Percentiles rank a stretch among this genome's conserved stretches.
phyloP scores from a whole-genome alignment of 2,329 filamentous ascomycete species.

The Sporothrix brunneoviolacea region DNA sequence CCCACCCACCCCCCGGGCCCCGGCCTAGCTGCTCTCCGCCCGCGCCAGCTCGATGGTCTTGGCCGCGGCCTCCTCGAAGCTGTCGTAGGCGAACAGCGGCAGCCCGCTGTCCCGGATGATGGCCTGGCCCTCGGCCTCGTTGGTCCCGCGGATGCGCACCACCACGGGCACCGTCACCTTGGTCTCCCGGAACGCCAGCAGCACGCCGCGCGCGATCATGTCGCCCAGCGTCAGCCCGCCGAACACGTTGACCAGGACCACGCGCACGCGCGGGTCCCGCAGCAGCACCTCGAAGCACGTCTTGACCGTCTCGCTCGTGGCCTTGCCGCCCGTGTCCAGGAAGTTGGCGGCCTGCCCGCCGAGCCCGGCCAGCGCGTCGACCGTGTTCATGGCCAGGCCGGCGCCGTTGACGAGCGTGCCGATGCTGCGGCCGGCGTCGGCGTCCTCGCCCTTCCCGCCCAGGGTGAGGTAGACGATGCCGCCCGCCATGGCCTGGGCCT shows the following conservation, averaged over 20 bases:
- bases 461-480: conserved; percentile 74
- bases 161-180: conserved; percentile 64
- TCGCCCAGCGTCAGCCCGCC: conserved; percentile 61
- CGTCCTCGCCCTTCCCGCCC: conserved; percentile 31
- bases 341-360: conserved; percentile 74
- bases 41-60: conserved; percentile 53
- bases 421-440: conserved; percentile 51
- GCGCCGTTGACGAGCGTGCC: conserved; percentile 86
- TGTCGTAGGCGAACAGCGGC: conserved; percentile 63
- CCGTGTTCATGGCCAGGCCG: conserved; percentile 84
- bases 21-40: neutral
- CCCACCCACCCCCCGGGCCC: too few species aligned
- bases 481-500: conserved; percentile 40
- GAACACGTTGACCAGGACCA: conserved; percentile 56
- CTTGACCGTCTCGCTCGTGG: conserved; percentile 73
- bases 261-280: conserved; percentile 62
- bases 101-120: conserved; percentile 64
- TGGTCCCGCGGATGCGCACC: conserved; percentile 69
- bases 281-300: conserved; percentile 69
- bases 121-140: conserved; percentile 62
- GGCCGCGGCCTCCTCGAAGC: conserved; percentile 64
- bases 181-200: conserved; percentile 65
- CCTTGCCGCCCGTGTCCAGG: conserved; percentile 83
- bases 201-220: conserved; percentile 72
- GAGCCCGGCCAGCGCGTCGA: conserved; percentile 65